Evolutionary conservation across 495 filamentous ascomycete species (phyloP), one percentile per base, ranked within the genome.

Genomic region (Neurospora sp.): DNA sequence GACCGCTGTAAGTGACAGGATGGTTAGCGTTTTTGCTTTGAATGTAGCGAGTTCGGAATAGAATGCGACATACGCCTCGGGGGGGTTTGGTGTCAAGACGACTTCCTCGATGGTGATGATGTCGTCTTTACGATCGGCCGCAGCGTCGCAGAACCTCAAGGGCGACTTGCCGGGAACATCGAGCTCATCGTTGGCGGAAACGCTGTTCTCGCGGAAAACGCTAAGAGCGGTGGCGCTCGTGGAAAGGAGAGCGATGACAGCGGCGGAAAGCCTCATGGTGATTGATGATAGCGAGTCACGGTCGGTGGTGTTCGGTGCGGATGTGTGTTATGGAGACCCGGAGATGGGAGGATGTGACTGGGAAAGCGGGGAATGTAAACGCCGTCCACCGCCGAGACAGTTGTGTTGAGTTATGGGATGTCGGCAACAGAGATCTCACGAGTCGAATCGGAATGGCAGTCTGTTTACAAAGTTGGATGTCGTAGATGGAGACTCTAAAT

Each of bases 1-100:
- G 49, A 73, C 96, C 96, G 72, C 96, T 99, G 77, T 77, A 72
- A 4, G 23, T 66, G 54, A 4, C 20, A 73, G 38, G 62, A 69
- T 38, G 41, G 66, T 62, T 41, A 27, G 35, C 39, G n/a, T 31
- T 62, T 39, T 54, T 10, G 12, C 16, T 71, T 70, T 70, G 49
- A n/a, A 31, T 1, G 27, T 1, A 31, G 27, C 27, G 27, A 2
- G n/a, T n/a, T n/a, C n/a, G n/a, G n/a, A n/a, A n/a, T n/a, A 31
- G 31, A 20, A 60, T 44, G 27, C 14, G 31, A 90, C 94, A 72
- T 91, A 98, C 96, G 94, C 83, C 78, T 87, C 74, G 27, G 96
- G 96, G 27, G 96, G 96, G 80, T 99, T 98, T 7, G 96, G 96
- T 11, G 81, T 75, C 74, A 99, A 78, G 77, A 97, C 87, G 31